Evolutionary conservation across 305 asterid genomes (phyloP).

Genomic region (Ruellia speciosa): DNA sequence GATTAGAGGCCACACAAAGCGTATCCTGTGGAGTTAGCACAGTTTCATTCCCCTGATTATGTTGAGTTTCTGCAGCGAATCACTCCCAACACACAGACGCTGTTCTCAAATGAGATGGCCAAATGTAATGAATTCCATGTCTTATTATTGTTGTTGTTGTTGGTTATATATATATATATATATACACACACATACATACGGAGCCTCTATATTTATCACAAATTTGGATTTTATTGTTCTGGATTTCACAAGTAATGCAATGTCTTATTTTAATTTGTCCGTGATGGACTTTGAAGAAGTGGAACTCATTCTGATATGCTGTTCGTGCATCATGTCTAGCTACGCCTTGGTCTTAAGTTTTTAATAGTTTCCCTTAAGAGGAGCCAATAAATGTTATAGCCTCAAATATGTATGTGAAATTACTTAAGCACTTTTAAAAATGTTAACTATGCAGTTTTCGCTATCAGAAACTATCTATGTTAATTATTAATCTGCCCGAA

Average conservation of each 20-base stretch:
- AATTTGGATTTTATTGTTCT: background rate
- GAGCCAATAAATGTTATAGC: background rate
- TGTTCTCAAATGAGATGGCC: slow-evolving; percentile 51
- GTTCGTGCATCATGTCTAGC: background rate
- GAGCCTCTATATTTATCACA: too few relatives aligned
- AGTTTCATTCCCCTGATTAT: slow-evolving; percentile 93
- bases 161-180: too few relatives aligned
- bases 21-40: slow-evolving; percentile 95
- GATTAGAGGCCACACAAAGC: slow-evolving; percentile 97
- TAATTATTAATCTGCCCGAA: background rate
- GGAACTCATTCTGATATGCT: background rate
- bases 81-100: slow-evolving; percentile 58
- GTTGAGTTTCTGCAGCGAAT: slow-evolving; percentile 88
- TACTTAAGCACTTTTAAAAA: background rate
- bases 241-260: background rate
- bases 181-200: too few relatives aligned
- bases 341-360: background rate
- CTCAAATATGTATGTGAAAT: background rate
- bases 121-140: slow-evolving; percentile 41
- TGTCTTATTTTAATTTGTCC: background rate
- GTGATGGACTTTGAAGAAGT: background rate
- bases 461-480: too few relatives aligned
- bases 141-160: background rate
- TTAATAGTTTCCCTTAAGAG: background rate
- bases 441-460: too few relatives aligned